Conservation (phyloP, 306 rosid species). For the Pueraria montana region DNA sequence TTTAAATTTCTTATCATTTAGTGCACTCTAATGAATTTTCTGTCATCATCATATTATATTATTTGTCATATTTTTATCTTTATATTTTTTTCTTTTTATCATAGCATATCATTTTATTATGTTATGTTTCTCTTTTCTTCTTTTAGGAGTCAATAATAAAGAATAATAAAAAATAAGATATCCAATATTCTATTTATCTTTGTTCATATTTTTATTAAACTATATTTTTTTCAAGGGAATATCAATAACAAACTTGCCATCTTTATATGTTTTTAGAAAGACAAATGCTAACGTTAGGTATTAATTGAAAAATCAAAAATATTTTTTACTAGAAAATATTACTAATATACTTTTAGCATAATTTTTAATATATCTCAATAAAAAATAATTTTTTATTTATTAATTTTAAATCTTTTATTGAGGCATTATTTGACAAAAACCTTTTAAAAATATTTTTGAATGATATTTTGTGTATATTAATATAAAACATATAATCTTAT, state of each 20-base stretch:
- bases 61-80: too few relatives aligned
- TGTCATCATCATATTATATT: too few relatives aligned
- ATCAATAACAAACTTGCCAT: neutral
- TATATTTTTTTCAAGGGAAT: neutral
- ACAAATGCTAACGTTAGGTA: neutral
- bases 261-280: neutral
- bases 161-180: too few relatives aligned
- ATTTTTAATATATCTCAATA: neutral
- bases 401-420: neutral
- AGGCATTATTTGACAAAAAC: neutral
- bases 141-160: too few relatives aligned
- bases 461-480: neutral
- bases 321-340: neutral
- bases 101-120: too few relatives aligned
- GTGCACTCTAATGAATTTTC: too few relatives aligned
- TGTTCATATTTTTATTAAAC: too few relatives aligned
- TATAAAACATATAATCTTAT: neutral
- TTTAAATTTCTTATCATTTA: too few relatives aligned
- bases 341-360: neutral
- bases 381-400: too few relatives aligned
- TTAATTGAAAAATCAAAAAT: neutral
- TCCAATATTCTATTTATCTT: too few relatives aligned
- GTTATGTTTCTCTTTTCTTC: too few relatives aligned
- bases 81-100: neutral
- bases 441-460: neutral